Percentiles rank a stretch among this genome's conserved stretches.
Conservation (phyloP, 1,139 yeast species). For the Nakaseomyces kungkrabaensis region DNA sequence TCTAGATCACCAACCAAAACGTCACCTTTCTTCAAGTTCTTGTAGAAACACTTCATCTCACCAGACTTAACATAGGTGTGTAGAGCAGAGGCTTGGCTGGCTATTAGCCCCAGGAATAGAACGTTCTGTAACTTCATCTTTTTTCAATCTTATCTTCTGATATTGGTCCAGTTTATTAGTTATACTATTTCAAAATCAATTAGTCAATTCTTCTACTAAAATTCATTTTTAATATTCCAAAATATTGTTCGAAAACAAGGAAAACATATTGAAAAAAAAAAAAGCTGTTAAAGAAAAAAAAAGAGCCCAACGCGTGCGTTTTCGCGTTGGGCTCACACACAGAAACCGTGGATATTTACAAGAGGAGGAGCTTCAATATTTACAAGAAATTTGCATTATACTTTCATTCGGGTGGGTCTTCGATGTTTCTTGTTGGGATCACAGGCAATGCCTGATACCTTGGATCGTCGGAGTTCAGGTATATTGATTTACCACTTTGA, state of each 20-base stretch:
- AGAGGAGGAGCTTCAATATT: too few relatives aligned
- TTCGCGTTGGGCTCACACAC: neutral
- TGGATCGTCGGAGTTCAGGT: neutral
- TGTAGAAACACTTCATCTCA: conserved; percentile 40
- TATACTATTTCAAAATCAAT: too few relatives aligned
- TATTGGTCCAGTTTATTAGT: too few relatives aligned
- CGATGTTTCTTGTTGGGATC: neutral
- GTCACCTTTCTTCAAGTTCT: conserved; percentile 42
- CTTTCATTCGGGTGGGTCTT: neutral
- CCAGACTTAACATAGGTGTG: conserved; percentile 29
- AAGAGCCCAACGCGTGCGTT: neutral
- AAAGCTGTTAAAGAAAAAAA: neutral
- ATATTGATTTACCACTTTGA: neutral
- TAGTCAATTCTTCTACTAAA: too few relatives aligned
- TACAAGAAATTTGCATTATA: too few relatives aligned
- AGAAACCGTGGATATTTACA: too few relatives aligned
- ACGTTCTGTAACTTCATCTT: neutral
- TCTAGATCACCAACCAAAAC: conserved; percentile 40
- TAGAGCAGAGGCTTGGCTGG: conserved; percentile 10
- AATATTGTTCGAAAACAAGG: too few relatives aligned
- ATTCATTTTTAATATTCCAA: too few relatives aligned
- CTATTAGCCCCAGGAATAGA: neutral
- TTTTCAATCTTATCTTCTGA: neutral
- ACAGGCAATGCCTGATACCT: neutral
- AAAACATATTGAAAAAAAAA: neutral